Percentiles rank a stretch among this genome's conserved stretches.
These are phyloP conservation scores for Ambrosiella cleistominuta DNA, from an alignment of 2,329 filamentous ascomycete genomes.

Conservation along the genomic window DNA sequence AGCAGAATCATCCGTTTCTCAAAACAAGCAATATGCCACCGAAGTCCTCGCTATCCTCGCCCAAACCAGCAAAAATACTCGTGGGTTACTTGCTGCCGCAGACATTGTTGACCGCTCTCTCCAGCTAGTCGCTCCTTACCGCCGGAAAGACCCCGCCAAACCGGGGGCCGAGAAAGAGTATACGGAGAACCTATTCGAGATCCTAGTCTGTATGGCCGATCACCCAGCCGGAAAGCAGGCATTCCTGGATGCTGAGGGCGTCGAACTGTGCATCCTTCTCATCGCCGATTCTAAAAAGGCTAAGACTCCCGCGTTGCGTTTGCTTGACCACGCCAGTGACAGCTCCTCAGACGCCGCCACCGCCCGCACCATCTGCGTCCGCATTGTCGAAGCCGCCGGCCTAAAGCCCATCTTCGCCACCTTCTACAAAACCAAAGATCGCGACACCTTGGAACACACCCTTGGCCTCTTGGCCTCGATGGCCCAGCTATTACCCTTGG, in stretches of 20 bases:
- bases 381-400: slow-evolving; percentile 65
- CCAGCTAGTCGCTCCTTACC: slow-evolving; percentile 68
- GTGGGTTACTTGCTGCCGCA: slow-evolving; percentile 41
- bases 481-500: slow-evolving; percentile 59
- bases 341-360: slow-evolving; percentile 18
- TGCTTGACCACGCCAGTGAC: slow-evolving; percentile 62
- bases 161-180: slow-evolving; percentile 86
- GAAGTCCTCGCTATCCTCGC: slow-evolving; percentile 81
- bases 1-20: slow-evolving; percentile 36
- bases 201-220: slow-evolving; percentile 63
- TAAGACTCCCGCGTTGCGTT: slow-evolving; percentile 57
- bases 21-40: slow-evolving; percentile 91
- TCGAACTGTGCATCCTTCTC: slow-evolving; percentile 86
- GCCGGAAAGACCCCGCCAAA: slow-evolving; percentile 68
- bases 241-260: slow-evolving; percentile 76
- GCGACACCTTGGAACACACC: slow-evolving; percentile 58
- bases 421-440: slow-evolving; percentile 67
- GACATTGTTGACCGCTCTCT: slow-evolving; percentile 67
- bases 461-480: slow-evolving; percentile 72
- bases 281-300: slow-evolving; percentile 69
- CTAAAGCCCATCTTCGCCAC: slow-evolving; percentile 71
- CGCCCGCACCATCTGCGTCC: slow-evolving; percentile 49
- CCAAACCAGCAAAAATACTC: slow-evolving; percentile 53
- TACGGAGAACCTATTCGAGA: slow-evolving; percentile 84
- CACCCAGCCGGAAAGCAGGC: slow-evolving; percentile 57